Evolutionary conservation across 1,139 yeast species (phyloP).

Genomic region (Candida smagusa): DNA sequence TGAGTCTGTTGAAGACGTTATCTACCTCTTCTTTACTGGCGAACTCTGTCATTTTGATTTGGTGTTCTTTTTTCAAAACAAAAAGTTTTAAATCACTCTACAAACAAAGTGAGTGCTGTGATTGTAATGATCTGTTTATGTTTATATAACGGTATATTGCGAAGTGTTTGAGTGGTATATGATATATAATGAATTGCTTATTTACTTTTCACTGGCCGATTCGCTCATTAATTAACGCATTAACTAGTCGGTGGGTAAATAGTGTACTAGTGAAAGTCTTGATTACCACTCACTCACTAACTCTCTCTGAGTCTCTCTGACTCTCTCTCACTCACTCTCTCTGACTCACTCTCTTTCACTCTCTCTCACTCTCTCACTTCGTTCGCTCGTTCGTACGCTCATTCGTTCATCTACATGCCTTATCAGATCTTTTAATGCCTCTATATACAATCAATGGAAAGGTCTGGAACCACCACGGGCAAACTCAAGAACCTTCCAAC

Average conservation of each 20-base stretch:
- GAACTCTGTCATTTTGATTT: slow-evolving; percentile 25
- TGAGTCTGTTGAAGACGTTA: slow-evolving; percentile 54
- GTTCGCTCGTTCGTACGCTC: not conserved
- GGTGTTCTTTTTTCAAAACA: not conserved
- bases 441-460: slow-evolving; percentile 52
- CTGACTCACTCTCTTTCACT: not conserved
- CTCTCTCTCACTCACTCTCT: not conserved
- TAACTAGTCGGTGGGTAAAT: too few relatives aligned
- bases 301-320: too few relatives aligned
- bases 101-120: not conserved
- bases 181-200: too few relatives aligned
- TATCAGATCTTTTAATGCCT: not conserved
- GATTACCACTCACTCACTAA: too few relatives aligned
- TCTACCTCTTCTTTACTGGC: slow-evolving; percentile 65
- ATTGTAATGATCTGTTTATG: too few relatives aligned
- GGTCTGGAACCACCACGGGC: slow-evolving; percentile 93
- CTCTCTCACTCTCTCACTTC: not conserved
- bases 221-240: too few relatives aligned
- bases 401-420: not conserved
- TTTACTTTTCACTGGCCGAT: too few relatives aligned
- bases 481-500: slow-evolving; percentile 95
- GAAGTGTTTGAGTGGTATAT: too few relatives aligned
- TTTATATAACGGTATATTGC: too few relatives aligned
- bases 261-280: too few relatives aligned
- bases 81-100: not conserved